These are phyloP conservation scores for Wickerhamomyces bovis DNA, from an alignment of 805 yeast genomes.

Conservation along the genomic window DNA sequence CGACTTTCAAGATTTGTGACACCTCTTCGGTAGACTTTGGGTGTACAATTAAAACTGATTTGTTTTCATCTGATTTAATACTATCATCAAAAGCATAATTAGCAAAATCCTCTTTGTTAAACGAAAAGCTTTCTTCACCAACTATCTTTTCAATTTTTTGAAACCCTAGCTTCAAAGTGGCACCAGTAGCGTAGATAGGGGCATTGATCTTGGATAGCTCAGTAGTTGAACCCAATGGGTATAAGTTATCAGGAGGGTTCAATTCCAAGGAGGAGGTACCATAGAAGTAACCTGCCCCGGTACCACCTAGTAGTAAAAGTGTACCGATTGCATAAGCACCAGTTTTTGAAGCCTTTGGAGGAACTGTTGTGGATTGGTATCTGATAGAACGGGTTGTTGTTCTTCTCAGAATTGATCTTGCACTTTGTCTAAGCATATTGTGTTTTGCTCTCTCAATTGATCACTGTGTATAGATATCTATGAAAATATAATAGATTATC, in stretches of 20 bases:
- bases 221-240: slow-evolving; percentile 3
- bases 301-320: slow-evolving; percentile 4
- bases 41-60: slow-evolving; percentile 46
- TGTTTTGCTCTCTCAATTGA: neutral
- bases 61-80: slow-evolving; percentile 30
- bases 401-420: neutral
- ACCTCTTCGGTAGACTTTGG: slow-evolving; percentile 65
- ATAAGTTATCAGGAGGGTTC: slow-evolving; percentile 3
- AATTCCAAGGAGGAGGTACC: slow-evolving; percentile 1
- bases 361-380: slow-evolving; percentile 4
- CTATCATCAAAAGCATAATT: slow-evolving; percentile 5
- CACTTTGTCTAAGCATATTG: neutral
- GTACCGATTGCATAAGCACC: slow-evolving; percentile 1
- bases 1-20: slow-evolving; percentile 52
- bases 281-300: slow-evolving; percentile 8
- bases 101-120: slow-evolving; percentile 8
- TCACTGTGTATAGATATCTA: too few relatives aligned
- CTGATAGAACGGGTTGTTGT: neutral
- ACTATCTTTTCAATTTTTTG: slow-evolving; percentile 8
- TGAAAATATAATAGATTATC: too few relatives aligned
- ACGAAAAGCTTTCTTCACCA: slow-evolving; percentile 7
- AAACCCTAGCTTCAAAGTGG: slow-evolving; percentile 8
- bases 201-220: neutral
- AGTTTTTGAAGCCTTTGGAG: neutral
- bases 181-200: slow-evolving; percentile 10